Base-by-base conservation (phyloP, 2,329 filamentous ascomycete species). In the Xylaria sp. region DNA sequence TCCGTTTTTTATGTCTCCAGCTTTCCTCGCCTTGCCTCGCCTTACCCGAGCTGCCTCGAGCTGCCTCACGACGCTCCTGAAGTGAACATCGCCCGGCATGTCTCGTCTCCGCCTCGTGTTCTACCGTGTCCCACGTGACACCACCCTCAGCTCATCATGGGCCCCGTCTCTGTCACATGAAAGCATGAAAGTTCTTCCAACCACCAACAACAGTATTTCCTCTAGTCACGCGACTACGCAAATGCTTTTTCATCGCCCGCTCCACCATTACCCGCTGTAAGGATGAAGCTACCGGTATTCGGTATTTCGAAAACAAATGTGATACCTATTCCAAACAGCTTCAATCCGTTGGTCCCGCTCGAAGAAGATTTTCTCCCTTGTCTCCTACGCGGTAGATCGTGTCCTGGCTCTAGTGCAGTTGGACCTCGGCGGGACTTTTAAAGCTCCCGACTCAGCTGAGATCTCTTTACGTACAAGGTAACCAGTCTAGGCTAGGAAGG, bases 171-270 rank as follows among this genome's bases (percentile, higher is more conserved):
- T 25, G 58, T 67, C 67, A 69, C 65, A 54, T 67, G 67, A 67
- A 39, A n/a, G n/a, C n/a, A n/a, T n/a, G n/a, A 36, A 36, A 9
- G 57, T 55, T 62, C 57, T 57, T 25, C 20, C 45, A 50, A 51
- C 56, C 17, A 29, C 27, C 49, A 31, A 51, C 49, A 10, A 29
- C 49, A 11, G 42, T 61, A 63, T 31, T 47, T 44, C 38, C 17
- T 45, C 33, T 49, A 20, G 44, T 63, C 61, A 51, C 50, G 61
- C 55, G 58, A 59, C 62, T 59, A 68, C 68, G 68, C 54, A 61
- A 39, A 31, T 27, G 17, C 38, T 49, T 22, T 47, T 36, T 20
- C 50, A 29, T 56, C 31, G 33, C 29, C 7, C 39, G 27, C 29
- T 38, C 39, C 2, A 13, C 15, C 49, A 15, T 39, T n/a, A 44